Evolutionary conservation across 331 rosid species (phyloP).

Genomic region (Dryas integrifolia): DNA sequence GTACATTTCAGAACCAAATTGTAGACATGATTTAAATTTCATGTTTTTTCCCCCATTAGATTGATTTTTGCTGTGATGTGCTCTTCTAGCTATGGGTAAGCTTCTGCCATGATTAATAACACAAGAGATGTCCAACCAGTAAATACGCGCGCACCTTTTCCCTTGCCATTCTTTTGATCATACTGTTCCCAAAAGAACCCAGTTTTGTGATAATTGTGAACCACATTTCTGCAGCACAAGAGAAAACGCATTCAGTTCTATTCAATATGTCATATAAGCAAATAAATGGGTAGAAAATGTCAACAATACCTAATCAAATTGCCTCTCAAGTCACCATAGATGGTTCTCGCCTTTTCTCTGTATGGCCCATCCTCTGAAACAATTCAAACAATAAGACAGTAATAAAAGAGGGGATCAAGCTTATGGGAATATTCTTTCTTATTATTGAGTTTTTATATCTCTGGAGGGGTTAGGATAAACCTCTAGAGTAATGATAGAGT

Average conservation of each 20-base stretch:
- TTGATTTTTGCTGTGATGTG: neutral
- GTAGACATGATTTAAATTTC: neutral
- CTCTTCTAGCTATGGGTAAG: constrained; percentile 32
- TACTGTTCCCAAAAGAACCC: constrained; percentile 94
- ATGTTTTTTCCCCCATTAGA: neutral
- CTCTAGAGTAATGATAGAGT: constrained; percentile 82
- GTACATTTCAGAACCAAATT: neutral
- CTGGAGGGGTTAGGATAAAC: constrained; percentile 26
- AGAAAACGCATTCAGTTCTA: constrained; percentile 13
- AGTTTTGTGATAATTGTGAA: constrained; percentile 54
- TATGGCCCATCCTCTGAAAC: constrained; percentile 47
- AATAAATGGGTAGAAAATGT: neutral
- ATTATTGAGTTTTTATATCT: neutral
- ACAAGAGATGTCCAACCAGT: constrained; percentile 99
- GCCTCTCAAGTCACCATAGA: constrained; percentile 41
- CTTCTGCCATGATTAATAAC: constrained; percentile 77
- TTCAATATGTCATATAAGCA: neutral
- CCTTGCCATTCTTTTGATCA: constrained; percentile 75
- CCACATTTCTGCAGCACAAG: constrained; percentile 53
- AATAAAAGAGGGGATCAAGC: neutral
- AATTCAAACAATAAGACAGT: neutral
- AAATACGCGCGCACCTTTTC: constrained; percentile 81
- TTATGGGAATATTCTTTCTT: neutral
- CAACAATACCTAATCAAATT: constrained; percentile 44
- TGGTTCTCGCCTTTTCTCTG: constrained; percentile 39